Base-by-base conservation (phyloP, 129 eudicot species). In the Flaveria trinervia region DNA sequence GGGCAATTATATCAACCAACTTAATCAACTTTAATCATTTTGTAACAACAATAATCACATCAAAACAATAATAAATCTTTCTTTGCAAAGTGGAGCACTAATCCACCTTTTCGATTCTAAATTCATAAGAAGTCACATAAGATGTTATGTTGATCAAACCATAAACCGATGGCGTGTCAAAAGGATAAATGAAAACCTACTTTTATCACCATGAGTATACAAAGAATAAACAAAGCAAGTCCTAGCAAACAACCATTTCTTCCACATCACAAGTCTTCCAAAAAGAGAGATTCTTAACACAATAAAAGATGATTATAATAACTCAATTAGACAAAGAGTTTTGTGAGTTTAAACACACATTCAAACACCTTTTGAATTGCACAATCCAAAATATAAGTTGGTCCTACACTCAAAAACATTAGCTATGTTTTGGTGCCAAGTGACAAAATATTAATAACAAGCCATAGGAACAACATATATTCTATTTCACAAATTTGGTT, bases 401-500 rank as follows among this genome's bases (percentile, higher is more conserved):
- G 39, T 16, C 72, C 62, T 36, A 28, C 65, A 76, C 43, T 14
- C 43, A 22, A 54, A 10, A 67, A 6, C 66, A 65, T 22, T 77
- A 12, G 23, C 10, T 12, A 50, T 51, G 36, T 12, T n/a, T 33
- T 17, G 61, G 8, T 71, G 55, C 36, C 14, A 70, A 60, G 10
- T 67, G 60, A 72, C 61, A 79, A 61, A 72, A 28, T 12, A 60
- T 28, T 28, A 45, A 62, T 62, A 62, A 13, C 39, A 56, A 73
- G 23, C 56, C 59, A 68, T 50, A 26, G 8, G 70, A 44, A 64
- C 68, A 66, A 68, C 69, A 61, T 65, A 50, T 23, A 44, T 9
- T 65, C 44, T 15, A 25, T 80, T 65, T 66, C 12, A 28, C 80
- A 67, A 51, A 48, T 26, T 70, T 46, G 48, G 82, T 70, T 72